Evolutionary conservation across 148 eudicot genomes (phyloP).

Genomic region (Fagopyrum homotropicum): DNA sequence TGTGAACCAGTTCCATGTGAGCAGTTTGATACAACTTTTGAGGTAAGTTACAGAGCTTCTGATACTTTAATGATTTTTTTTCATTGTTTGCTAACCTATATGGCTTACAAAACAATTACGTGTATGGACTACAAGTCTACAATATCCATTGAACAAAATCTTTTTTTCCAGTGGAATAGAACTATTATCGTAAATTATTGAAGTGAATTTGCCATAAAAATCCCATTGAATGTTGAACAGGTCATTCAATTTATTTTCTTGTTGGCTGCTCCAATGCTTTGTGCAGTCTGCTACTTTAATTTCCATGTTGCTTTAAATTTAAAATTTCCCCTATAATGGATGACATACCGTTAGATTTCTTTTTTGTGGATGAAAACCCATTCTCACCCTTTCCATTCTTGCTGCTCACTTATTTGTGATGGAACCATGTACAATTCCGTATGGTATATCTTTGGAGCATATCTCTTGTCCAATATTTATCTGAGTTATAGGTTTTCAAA

Average conservation of each 20-base stretch:
- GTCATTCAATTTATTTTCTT: not conserved
- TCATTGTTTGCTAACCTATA: not conserved
- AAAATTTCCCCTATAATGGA: not conserved
- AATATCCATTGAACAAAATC: not conserved
- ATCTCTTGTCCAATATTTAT: not conserved
- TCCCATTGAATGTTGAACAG: not conserved
- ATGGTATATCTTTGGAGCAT: not conserved
- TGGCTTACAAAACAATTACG: not conserved
- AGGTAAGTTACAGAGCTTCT: slow-evolving; percentile 28
- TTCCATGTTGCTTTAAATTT: not conserved
- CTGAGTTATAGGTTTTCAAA: too few species aligned
- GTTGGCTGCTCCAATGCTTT: not conserved
- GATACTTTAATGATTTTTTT: not conserved
- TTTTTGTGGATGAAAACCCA: too few species aligned
- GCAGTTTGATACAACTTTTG: slow-evolving; percentile 56
- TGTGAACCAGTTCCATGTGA: slow-evolving; percentile 73
- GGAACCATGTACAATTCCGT: too few species aligned
- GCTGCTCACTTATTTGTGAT: not conserved
- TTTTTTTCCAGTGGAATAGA: not conserved
- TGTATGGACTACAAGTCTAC: not conserved
- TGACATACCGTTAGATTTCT: not conserved
- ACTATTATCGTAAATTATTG: not conserved
- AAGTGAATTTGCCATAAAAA: not conserved
- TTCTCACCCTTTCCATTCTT: too few species aligned
- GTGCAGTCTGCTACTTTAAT: not conserved